A percentile compares a stretch with the other conserved stretches of the same genome.
Evolutionary conservation across 805 yeast genomes (phyloP).

Genomic region (Candida patagonica): DNA sequence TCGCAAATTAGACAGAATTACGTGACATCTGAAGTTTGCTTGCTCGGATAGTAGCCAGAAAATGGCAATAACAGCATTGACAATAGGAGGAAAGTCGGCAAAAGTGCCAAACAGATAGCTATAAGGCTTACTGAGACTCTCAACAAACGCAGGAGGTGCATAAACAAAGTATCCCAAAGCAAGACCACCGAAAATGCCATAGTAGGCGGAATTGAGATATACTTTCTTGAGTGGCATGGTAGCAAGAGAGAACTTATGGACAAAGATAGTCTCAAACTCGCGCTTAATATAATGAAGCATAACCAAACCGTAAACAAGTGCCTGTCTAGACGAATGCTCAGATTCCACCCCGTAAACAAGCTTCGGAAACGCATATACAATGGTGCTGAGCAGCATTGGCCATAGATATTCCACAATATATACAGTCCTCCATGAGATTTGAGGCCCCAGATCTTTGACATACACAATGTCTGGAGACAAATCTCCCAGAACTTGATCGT

Average conservation of each 20-base stretch:
- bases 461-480: slow-evolving; percentile 36
- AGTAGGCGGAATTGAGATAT: slow-evolving; percentile 83
- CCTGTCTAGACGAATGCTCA: slow-evolving; percentile 44
- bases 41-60: slow-evolving; percentile 46
- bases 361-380: slow-evolving; percentile 43
- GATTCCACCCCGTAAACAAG: slow-evolving; percentile 28
- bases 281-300: slow-evolving; percentile 77
- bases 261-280: slow-evolving; percentile 75
- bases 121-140: slow-evolving; percentile 8
- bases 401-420: slow-evolving; percentile 83
- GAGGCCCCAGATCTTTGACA: slow-evolving; percentile 89
- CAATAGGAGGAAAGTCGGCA: slow-evolving; percentile 7
- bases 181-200: slow-evolving; percentile 84
- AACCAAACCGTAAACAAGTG: slow-evolving; percentile 44
- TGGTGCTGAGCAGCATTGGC: slow-evolving; percentile 71
- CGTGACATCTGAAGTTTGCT: slow-evolving; percentile 66
- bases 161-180: slow-evolving; percentile 44
- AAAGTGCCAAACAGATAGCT: slow-evolving; percentile 20
- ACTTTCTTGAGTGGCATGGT: slow-evolving; percentile 89
- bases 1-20: slow-evolving; percentile 48
- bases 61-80: slow-evolving; percentile 12
- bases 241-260: slow-evolving; percentile 76
- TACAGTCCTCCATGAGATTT: slow-evolving; percentile 87
- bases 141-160: slow-evolving; percentile 30
- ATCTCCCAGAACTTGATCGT: slow-evolving; percentile 36